These are phyloP conservation scores for Galerina marginata DNA, from an alignment of 768 basidiomycete species.

Conservation along the genomic window DNA sequence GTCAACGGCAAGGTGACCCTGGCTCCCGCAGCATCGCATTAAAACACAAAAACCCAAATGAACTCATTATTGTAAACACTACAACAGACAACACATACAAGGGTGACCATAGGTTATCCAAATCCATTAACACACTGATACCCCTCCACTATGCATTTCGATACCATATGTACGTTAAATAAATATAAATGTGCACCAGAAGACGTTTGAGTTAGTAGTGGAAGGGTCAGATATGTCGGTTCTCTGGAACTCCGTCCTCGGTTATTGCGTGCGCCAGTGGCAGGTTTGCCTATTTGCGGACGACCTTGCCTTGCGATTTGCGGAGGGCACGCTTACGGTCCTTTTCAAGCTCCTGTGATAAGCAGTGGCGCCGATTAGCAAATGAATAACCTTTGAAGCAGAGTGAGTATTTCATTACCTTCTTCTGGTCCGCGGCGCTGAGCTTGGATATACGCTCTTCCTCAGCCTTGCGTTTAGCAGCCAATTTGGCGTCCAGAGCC, in stretches of 20 bases:
- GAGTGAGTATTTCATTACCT: slow-evolving; percentile 47
- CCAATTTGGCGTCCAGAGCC: slow-evolving; percentile 70
- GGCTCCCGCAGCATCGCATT: neutral
- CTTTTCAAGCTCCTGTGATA: slow-evolving; percentile 57
- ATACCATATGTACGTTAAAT: slow-evolving; percentile 21
- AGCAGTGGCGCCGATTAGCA: neutral
- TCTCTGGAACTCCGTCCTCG: too few species aligned
- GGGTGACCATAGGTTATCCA: neutral
- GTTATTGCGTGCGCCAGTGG: neutral
- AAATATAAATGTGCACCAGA: neutral
- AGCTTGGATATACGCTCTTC: slow-evolving; percentile 76
- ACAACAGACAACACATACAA: neutral
- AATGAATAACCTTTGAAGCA: neutral
- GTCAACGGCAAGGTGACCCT: neutral
- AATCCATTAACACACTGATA: slow-evolving; percentile 19
- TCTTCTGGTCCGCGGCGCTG: slow-evolving; percentile 82
- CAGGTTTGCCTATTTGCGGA: slow-evolving; percentile 47
- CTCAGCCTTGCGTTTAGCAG: slow-evolving; percentile 75
- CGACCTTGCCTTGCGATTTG: slow-evolving; percentile 71
- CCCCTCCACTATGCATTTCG: slow-evolving; percentile 12
- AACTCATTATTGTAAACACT: neutral
- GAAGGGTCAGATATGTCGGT: neutral
- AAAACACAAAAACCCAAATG: neutral
- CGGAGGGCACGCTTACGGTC: slow-evolving; percentile 75
- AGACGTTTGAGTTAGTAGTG: too few species aligned